Evolutionary conservation across 2,329 filamentous ascomycete species (phyloP).

Genomic region (Aspergillus floridensis): DNA sequence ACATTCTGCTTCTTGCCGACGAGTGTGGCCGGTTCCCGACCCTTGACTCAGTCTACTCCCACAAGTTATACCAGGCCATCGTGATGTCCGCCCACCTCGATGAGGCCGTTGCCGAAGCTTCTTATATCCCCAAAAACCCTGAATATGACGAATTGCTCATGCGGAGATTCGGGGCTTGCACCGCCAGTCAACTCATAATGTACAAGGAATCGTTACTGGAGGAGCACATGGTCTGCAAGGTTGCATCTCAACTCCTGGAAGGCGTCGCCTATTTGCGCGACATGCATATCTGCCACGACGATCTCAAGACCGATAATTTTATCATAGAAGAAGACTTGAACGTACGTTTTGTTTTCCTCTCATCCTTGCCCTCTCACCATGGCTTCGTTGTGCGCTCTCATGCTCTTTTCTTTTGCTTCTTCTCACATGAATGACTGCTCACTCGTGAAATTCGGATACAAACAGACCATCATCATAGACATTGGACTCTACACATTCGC

Average conservation of each 20-base stretch:
- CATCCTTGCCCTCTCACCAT: too few relatives aligned
- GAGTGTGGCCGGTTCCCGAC: slow-evolving; percentile 27
- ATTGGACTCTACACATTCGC: not conserved
- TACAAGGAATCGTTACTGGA: not conserved
- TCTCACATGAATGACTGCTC: too few relatives aligned
- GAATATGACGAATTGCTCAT: not conserved
- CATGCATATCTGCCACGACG: slow-evolving; percentile 27
- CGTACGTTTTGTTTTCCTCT: not conserved
- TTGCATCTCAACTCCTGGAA: slow-evolving; percentile 30
- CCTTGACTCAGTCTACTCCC: slow-evolving; percentile 29
- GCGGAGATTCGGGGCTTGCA: too few relatives aligned
- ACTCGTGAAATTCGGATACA: too few relatives aligned
- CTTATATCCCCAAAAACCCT: not conserved
- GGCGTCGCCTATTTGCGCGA: slow-evolving; percentile 29
- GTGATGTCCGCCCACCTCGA: slow-evolving; percentile 31
- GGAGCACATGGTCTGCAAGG: slow-evolving; percentile 29
- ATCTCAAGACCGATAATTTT: slow-evolving; percentile 31
- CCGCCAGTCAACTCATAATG: too few relatives aligned
- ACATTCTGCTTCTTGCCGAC: slow-evolving; percentile 24
- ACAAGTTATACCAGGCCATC: slow-evolving; percentile 22
- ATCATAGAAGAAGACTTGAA: slow-evolving; percentile 22
- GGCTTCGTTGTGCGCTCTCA: too few relatives aligned
- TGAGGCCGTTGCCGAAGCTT: slow-evolving; percentile 8
- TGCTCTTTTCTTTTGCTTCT: too few relatives aligned
- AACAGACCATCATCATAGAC: not conserved